Evolutionary conservation across 306 rosid species (phyloP).

Genomic region (Quercus ilex): DNA sequence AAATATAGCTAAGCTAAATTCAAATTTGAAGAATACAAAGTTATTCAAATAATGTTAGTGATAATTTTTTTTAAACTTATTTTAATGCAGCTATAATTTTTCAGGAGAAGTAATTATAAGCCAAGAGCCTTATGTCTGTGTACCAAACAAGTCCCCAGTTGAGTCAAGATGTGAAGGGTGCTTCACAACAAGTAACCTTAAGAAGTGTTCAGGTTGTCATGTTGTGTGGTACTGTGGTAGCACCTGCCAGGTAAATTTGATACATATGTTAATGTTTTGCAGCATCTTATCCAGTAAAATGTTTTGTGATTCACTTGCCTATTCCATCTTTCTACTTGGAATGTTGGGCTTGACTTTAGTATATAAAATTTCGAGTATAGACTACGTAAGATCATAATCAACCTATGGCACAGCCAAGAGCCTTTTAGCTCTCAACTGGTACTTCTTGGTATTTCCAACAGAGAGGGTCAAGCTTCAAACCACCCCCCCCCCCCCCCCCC

Average conservation of each 20-base stretch:
- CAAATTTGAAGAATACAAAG: neutral
- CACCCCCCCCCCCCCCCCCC: no score
- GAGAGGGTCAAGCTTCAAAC: no score
- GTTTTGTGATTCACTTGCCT: neutral
- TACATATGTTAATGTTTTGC: neutral
- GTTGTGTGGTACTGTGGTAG: conserved; percentile 60
- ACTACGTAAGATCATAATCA: neutral
- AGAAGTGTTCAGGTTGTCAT: conserved; percentile 66
- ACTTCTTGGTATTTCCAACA: no score
- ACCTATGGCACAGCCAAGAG: neutral
- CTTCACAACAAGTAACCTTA: conserved; percentile 47
- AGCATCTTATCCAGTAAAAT: neutral
- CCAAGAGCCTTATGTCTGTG: conserved; percentile 70
- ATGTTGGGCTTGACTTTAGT: neutral
- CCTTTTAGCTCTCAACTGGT: no score
- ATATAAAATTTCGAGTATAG: neutral
- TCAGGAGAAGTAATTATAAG: conserved; percentile 73
- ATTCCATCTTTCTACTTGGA: neutral
- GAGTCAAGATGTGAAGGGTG: conserved; percentile 68
- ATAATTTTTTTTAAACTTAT: neutral
- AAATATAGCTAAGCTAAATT: no score
- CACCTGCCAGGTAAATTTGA: conserved; percentile 52
- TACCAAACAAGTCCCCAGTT: conserved; percentile 50
- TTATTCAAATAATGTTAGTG: neutral
- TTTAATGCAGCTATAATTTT: conserved; percentile 10